phyloP scores from a whole-genome alignment of 208 protist genomes.

The Tetramitus jugosus region DNA sequence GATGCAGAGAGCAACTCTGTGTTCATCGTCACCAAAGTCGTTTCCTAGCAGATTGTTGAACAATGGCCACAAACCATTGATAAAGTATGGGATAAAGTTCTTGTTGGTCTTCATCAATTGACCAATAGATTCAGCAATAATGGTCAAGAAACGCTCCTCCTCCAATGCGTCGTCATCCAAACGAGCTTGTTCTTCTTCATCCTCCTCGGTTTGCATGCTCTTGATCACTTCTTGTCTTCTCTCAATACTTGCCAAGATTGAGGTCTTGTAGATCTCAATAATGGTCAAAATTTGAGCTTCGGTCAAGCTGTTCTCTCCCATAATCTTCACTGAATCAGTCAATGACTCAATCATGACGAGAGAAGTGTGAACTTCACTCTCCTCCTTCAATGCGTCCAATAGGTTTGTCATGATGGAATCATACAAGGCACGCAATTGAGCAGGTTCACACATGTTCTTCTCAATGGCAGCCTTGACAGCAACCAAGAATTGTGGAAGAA shows the following conservation, averaged over 20 bases:
- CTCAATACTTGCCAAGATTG: neutral
- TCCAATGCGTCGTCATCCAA: neutral
- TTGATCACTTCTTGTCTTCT: neutral
- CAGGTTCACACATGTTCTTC: neutral
- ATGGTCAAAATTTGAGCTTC: neutral
- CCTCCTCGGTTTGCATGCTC: neutral
- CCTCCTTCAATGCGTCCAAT: neutral
- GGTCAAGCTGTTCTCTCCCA: conserved; percentile 6
- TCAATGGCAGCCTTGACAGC: neutral
- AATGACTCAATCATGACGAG: neutral
- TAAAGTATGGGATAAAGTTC: neutral
- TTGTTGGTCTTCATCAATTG: neutral
- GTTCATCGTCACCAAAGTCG: neutral
- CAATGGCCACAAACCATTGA: neutral
- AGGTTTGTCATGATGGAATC: neutral
- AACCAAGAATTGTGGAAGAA: conserved; percentile 6
- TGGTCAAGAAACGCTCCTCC: neutral
- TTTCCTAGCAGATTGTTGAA: neutral
- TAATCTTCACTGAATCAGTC: neutral
- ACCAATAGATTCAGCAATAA: conserved; percentile 10
- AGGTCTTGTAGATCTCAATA: neutral
- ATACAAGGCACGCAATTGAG: neutral
- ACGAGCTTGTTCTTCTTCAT: conserved; percentile 17
- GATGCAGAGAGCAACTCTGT: conserved; percentile 1
- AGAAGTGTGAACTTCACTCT: neutral